Evolutionary conservation across 257 asterid species (phyloP).

Genomic region (Nicotiana otophora): DNA sequence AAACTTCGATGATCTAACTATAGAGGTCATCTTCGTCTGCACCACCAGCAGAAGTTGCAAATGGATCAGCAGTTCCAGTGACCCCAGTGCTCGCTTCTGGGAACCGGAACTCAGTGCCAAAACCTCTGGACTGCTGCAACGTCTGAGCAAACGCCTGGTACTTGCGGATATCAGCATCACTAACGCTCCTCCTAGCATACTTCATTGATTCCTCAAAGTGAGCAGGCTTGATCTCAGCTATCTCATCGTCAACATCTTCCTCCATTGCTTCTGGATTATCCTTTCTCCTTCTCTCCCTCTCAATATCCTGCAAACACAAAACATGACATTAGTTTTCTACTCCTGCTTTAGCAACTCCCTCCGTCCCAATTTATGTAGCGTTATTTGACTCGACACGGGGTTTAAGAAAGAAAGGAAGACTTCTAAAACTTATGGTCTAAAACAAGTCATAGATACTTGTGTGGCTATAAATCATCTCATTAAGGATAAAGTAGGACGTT

Average conservation of each 20-base stretch:
- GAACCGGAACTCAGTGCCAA: constrained; percentile 68
- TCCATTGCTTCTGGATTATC: constrained; percentile 81
- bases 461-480: too few relatives aligned
- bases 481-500: too few relatives aligned
- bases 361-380: too few relatives aligned
- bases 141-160: constrained; percentile 80
- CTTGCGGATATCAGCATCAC: constrained; percentile 77
- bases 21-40: constrained; percentile 29
- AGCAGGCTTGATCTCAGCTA: constrained; percentile 62
- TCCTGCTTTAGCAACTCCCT: not conserved
- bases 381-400: too few relatives aligned
- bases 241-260: constrained; percentile 68
- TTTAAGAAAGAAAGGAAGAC: too few relatives aligned
- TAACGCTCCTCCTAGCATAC: constrained; percentile 72
- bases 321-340: not conserved
- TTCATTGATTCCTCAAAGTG: constrained; percentile 91
- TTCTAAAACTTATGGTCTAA: too few relatives aligned
- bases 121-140: constrained; percentile 80
- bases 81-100: constrained; percentile 25
- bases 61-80: constrained; percentile 44
- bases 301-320: constrained; percentile 48
- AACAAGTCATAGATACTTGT: too few relatives aligned
- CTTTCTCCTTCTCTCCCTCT: constrained; percentile 60
- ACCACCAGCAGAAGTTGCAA: constrained; percentile 37
- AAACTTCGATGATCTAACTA: constrained; percentile 10